These are phyloP conservation scores for Ajuga chamaepitys DNA, from an alignment of 257 asterid species.

Conservation along the genomic window DNA sequence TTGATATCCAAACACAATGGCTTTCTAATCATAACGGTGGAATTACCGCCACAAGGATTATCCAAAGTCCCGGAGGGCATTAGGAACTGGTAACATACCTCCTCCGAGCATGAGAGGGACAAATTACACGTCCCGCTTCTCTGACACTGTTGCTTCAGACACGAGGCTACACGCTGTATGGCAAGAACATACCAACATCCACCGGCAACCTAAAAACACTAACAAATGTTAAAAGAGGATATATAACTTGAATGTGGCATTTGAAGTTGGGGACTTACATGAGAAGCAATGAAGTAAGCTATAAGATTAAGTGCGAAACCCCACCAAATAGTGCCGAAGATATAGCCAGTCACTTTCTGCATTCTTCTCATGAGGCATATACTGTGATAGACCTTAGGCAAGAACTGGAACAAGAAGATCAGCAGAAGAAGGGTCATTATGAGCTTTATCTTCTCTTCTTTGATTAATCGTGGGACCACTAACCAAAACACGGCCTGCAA, in stretches of 20 bases:
- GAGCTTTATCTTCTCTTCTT: constrained; percentile 68
- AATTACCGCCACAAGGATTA: constrained; percentile 59
- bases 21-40: constrained; percentile 29
- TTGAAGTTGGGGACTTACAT: constrained; percentile 35
- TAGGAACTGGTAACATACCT: constrained; percentile 66
- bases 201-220: constrained; percentile 71
- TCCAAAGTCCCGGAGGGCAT: constrained; percentile 37
- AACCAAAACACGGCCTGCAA: constrained; percentile 81
- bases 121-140: constrained; percentile 37
- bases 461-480: constrained; percentile 66
- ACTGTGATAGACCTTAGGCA: constrained; percentile 85
- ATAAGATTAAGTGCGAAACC: constrained; percentile 93
- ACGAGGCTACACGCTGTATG: constrained; percentile 76
- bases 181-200: constrained; percentile 99
- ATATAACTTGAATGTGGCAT: neutral
- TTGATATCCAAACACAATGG: constrained; percentile 78
- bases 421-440: constrained; percentile 74
- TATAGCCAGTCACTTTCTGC: constrained; percentile 94
- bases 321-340: constrained; percentile 99
- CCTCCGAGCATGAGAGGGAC: constrained; percentile 67
- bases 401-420: constrained; percentile 85
- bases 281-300: constrained; percentile 98
- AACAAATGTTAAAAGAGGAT: neutral
- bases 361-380: constrained; percentile 74
- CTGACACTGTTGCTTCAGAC: constrained; percentile 67